These are phyloP conservation scores for Arctium minus DNA, from an alignment of 129 eudicot species.

Conservation along the genomic window DNA sequence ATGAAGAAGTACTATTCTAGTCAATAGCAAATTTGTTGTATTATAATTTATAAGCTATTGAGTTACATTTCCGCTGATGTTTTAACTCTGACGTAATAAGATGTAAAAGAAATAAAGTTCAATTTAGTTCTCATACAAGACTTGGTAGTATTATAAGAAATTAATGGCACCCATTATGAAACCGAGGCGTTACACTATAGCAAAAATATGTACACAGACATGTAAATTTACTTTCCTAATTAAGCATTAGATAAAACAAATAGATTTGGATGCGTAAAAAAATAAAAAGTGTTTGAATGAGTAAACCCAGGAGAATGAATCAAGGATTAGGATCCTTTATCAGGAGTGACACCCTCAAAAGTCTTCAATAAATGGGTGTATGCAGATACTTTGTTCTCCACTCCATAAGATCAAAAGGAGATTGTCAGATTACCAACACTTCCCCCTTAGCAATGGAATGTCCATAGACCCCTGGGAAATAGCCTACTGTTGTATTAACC, in stretches of 20 bases:
- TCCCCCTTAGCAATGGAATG: not conserved
- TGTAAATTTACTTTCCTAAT: not conserved
- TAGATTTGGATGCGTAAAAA: not conserved
- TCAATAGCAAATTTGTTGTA: too few species aligned
- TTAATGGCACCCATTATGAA: too few species aligned
- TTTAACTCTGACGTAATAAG: too few species aligned
- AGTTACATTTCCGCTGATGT: too few species aligned
- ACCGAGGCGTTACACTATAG: too few species aligned
- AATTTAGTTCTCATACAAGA: too few species aligned
- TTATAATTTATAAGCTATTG: too few species aligned
- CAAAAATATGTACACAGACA: too few species aligned
- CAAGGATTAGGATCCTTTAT: not conserved
- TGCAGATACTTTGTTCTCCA: too few species aligned
- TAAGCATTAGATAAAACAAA: not conserved
- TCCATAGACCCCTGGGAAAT: not conserved
- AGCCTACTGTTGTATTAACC: not conserved
- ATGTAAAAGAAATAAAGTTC: too few species aligned
- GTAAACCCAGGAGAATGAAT: not conserved
- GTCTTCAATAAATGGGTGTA: not conserved
- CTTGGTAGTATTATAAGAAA: too few species aligned
- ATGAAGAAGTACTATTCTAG: too few species aligned
- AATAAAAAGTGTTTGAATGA: not conserved
- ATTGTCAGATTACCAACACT: not conserved
- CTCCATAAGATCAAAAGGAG: not conserved
- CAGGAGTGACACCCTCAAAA: not conserved